Evolutionary conservation across 2,329 filamentous ascomycete species (phyloP), one percentile per base, ranked within the genome.

Genomic region (Fusarium dlaminii): DNA sequence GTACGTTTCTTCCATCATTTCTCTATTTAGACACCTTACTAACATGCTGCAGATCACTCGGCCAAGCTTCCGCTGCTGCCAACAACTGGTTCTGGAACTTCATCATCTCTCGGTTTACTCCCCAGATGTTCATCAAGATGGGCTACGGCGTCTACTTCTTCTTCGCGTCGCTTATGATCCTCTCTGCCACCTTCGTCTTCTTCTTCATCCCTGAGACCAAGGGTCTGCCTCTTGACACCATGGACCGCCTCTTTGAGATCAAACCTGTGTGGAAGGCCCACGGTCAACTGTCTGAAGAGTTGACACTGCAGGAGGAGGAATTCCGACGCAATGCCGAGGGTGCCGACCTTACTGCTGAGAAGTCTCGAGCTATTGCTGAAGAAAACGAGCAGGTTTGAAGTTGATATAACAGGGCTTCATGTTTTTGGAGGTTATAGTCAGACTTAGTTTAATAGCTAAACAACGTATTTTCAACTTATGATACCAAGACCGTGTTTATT

Each of bases 11-110:
- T 24, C 1, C 2, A 0, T 3, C 3, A 2, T 22, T 0, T 1
- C 1, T 15, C n/a, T 3, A 32, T 2, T 0, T 2, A 5, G 22
- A 30, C 10, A 17, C 11, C 9, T 36, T 7, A 3, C 60, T 65
- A 66, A 66, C 34, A 42, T 20, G 3, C 3, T 13, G 1, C 7
- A 66, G 63, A 64, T 89, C 90, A 0, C 86, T 95, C 3, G 92
- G 92, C 4, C 92, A 94, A 80, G 92, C 93, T 13, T 92, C 87
- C 40, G 92, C 93, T 1, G 89, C 92, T 0, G 89, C 90, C 3
- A 92, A 89, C 82, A 93, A 94, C 81, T 94, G 92, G 92, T 87
- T 91, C 77, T 92, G 85, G 84, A 93, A 93, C 80, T 93, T 93
- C 80, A 86, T 93, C 77, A 87, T 93, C 71, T 87, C 87, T 1